Percentiles rank a stretch among this genome's conserved stretches.
Evolutionary conservation across 805 yeast genomes (phyloP).

Genomic region (Starmerella apis): DNA sequence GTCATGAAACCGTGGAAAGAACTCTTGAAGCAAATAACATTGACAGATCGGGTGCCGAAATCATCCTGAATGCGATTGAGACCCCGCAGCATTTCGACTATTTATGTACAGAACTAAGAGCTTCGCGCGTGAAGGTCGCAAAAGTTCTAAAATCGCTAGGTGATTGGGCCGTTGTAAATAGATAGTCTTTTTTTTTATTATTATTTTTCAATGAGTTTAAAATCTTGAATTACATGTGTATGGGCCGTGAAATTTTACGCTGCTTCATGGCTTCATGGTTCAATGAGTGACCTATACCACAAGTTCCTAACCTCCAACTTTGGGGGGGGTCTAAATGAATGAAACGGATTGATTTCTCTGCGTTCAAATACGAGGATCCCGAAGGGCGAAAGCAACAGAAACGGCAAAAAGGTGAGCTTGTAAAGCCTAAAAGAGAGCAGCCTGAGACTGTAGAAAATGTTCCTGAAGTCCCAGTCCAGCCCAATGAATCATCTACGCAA

Average conservation of each 20-base stretch:
- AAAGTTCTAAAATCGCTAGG: conserved; percentile 22
- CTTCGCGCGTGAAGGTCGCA: conserved; percentile 20
- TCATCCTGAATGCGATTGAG: conserved; percentile 13
- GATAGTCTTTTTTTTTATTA: neutral
- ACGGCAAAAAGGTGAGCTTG: neutral
- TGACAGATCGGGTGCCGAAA: conserved; percentile 5
- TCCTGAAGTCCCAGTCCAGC: no score
- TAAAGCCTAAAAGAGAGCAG: neutral
- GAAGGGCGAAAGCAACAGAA: neutral
- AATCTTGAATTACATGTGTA: no score
- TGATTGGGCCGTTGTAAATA: conserved; percentile 22
- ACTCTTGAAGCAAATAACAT: conserved; percentile 13
- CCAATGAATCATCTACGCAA: no score
- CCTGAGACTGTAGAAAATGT: neutral
- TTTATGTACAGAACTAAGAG: conserved; percentile 25
- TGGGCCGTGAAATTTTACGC: no score
- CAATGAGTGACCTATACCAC: no score
- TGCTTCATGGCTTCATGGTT: no score
- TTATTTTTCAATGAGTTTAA: no score
- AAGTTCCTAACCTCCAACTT: conserved; percentile 1
- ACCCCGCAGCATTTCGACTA: conserved; percentile 22
- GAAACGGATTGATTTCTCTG: conserved; percentile 8
- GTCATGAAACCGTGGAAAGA: conserved; percentile 5
- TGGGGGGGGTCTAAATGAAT: neutral
- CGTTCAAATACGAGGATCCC: conserved; percentile 5